Evolutionary conservation across 2,329 filamentous ascomycete genomes (phyloP).

Genomic region (Fusarium sterilihyphosum): DNA sequence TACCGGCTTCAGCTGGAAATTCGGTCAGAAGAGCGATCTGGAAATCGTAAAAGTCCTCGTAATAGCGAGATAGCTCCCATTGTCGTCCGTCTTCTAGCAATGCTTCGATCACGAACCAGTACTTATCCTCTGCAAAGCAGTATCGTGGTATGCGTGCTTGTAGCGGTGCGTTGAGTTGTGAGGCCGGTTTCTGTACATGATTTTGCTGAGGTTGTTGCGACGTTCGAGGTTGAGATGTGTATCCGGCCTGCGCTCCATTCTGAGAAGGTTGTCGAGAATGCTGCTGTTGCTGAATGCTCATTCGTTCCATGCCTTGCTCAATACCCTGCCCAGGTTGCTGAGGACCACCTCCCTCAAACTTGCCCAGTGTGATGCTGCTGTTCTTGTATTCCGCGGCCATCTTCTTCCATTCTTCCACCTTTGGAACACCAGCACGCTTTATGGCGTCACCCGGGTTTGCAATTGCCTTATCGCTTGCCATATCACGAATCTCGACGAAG

Average conservation of each 20-base stretch:
- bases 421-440: slow-evolving; percentile 86
- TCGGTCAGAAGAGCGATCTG: slow-evolving; percentile 93
- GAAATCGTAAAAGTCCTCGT: slow-evolving; percentile 99
- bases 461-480: slow-evolving; percentile 86
- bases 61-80: slow-evolving; percentile 94
- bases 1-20: slow-evolving; percentile 93
- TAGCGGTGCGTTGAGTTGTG: slow-evolving; percentile 77
- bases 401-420: slow-evolving; percentile 99
- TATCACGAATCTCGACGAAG: slow-evolving; percentile 95
- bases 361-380: slow-evolving; percentile 95
- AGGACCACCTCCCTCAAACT: slow-evolving; percentile 72
- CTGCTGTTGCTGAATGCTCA: slow-evolving; percentile 71
- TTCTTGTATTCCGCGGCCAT: slow-evolving; percentile 99
- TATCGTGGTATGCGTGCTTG: slow-evolving; percentile 89
- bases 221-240: slow-evolving; percentile 37
- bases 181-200: slow-evolving; percentile 52
- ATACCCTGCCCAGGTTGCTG: slow-evolving; percentile 59
- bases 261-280: slow-evolving; percentile 42
- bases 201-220: slow-evolving; percentile 51
- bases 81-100: slow-evolving; percentile 88
- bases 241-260: slow-evolving; percentile 45
- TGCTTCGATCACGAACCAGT: slow-evolving; percentile 97
- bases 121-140: slow-evolving; percentile 96
- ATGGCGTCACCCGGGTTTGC: slow-evolving; percentile 86
- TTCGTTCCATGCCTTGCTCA: slow-evolving; percentile 77